A percentile compares a stretch with the other conserved stretches of the same genome.
Conservation (phyloP, 495 filamentous ascomycete species). For the Neurospora terricola region DNA sequence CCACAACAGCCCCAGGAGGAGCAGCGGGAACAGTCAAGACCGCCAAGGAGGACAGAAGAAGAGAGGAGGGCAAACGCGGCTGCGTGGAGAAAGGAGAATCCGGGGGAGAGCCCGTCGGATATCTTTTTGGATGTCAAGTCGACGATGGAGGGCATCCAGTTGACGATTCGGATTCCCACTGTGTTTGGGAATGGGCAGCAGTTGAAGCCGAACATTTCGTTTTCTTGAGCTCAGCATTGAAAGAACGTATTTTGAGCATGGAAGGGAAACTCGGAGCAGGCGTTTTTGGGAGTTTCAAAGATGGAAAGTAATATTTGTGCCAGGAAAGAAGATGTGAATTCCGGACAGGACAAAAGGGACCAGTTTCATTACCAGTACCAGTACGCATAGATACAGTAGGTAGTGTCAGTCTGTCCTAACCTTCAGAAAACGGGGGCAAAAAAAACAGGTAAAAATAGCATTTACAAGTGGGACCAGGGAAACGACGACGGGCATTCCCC, state of each 20-base stretch:
- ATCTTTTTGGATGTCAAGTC: slow-evolving; percentile 44
- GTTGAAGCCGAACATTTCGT: slow-evolving; percentile 22
- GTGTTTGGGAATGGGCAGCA: slow-evolving; percentile 29
- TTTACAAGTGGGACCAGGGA: background rate
- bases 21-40: slow-evolving; percentile 4
- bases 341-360: too few relatives aligned
- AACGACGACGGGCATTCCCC: background rate
- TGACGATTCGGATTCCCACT: slow-evolving; percentile 42
- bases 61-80: slow-evolving; percentile 31
- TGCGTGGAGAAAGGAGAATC: slow-evolving; percentile 27
- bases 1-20: background rate
- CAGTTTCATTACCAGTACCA: too few relatives aligned
- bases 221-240: slow-evolving; percentile 12
- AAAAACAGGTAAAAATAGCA: background rate
- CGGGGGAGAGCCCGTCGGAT: slow-evolving; percentile 36
- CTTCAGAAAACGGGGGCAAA: too few relatives aligned
- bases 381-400: background rate
- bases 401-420: too few relatives aligned
- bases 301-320: background rate
- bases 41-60: slow-evolving; percentile 16
- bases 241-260: background rate
- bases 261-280: background rate
- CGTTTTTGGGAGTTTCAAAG: background rate
- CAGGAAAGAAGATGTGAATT: too few relatives aligned
- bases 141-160: slow-evolving; percentile 40